A percentile compares a stretch with the other conserved stretches of the same genome.
These are phyloP conservation scores for Boletus vinaceobasis DNA, from an alignment of 768 basidiomycete genomes.

Conservation along the genomic window DNA sequence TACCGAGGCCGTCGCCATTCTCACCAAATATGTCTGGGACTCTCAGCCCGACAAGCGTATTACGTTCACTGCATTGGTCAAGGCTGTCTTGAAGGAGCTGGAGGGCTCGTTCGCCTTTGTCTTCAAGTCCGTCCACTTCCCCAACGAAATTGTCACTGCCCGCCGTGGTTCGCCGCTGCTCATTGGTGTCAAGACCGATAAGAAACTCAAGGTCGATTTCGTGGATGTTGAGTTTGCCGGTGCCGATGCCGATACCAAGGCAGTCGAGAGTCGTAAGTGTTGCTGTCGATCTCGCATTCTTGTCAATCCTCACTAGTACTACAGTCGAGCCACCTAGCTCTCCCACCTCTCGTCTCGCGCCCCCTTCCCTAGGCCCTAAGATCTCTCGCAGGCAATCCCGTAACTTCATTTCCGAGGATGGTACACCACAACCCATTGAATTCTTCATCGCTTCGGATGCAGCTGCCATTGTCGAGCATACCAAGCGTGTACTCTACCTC, in stretches of 20 bases:
- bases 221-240: conserved; percentile 96
- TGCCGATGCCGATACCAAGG: conserved; percentile 54
- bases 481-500: conserved; percentile 96
- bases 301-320: neutral
- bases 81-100: conserved; percentile 94
- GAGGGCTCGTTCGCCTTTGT: conserved; percentile 99
- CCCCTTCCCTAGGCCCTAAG: conserved; percentile 60
- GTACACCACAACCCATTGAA: conserved; percentile 97
- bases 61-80: conserved; percentile 88
- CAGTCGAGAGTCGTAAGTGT: conserved; percentile 40
- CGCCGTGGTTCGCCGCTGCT: conserved; percentile 96
- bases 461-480: conserved; percentile 95
- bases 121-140: conserved; percentile 96
- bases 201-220: conserved; percentile 99
- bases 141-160: conserved; percentile 92
- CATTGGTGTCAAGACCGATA: conserved; percentile 99
- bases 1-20: conserved; percentile 95
- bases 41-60: conserved; percentile 81
- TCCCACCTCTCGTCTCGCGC: conserved; percentile 62
- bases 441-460: conserved; percentile 99
- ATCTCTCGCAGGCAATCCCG: conserved; percentile 92
- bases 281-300: neutral
- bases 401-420: conserved; percentile 98
- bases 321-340: conserved; percentile 48
- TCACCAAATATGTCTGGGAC: conserved; percentile 95